These are phyloP conservation scores for Aspergillus conjunctus DNA, from an alignment of 495 filamentous ascomycete genomes.

Conservation along the genomic window DNA sequence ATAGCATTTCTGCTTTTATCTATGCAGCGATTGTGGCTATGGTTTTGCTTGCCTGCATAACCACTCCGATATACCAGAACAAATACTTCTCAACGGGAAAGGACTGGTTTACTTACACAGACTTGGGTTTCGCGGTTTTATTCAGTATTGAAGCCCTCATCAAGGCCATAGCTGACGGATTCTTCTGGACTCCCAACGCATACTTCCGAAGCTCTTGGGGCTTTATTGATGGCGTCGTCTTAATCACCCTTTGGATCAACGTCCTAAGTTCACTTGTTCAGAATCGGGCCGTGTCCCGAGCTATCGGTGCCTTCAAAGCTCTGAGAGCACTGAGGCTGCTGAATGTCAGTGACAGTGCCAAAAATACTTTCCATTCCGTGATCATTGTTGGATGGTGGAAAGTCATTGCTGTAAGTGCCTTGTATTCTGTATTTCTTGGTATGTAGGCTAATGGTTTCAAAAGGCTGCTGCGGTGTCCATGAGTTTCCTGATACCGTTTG, in stretches of 20 bases:
- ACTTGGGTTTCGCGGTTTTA: slow-evolving; percentile 83
- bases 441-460: slow-evolving; percentile 9
- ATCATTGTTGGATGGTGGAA: slow-evolving; percentile 93
- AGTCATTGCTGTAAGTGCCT: slow-evolving; percentile 61
- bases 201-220: slow-evolving; percentile 97
- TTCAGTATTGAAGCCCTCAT: slow-evolving; percentile 88
- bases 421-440: background rate
- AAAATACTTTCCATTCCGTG: slow-evolving; percentile 95
- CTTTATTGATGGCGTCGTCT: slow-evolving; percentile 89
- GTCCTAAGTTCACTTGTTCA: slow-evolving; percentile 78
- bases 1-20: slow-evolving; percentile 87
- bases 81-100: slow-evolving; percentile 74
- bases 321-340: slow-evolving; percentile 89
- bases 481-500: slow-evolving; percentile 92
- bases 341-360: slow-evolving; percentile 94
- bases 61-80: slow-evolving; percentile 90
- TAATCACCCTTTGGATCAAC: slow-evolving; percentile 95
- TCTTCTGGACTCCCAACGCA: slow-evolving; percentile 96
- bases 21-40: slow-evolving; percentile 95
- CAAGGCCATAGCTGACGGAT: slow-evolving; percentile 94
- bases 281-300: slow-evolving; percentile 79
- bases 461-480: slow-evolving; percentile 89
- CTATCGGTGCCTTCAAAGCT: slow-evolving; percentile 96
- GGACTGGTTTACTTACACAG: slow-evolving; percentile 94
- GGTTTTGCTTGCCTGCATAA: slow-evolving; percentile 93